A percentile compares a stretch with the other conserved stretches of the same genome.
Conservation (phyloP, 768 basidiomycete genomes). For the Naganishia randhawae region DNA sequence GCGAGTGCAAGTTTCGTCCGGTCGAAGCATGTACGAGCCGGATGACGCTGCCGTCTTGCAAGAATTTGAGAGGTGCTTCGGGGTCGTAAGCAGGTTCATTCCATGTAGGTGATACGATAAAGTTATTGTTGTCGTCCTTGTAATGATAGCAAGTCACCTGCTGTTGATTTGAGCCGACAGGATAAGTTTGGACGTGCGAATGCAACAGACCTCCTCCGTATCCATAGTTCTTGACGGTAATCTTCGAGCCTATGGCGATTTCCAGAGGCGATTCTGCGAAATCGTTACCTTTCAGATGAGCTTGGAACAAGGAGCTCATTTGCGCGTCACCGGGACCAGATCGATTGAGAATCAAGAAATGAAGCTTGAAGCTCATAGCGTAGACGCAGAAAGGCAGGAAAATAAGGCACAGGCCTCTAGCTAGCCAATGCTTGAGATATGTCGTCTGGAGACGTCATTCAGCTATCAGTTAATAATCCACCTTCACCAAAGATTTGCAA, state of each 20-base stretch:
- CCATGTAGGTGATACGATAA: constrained; percentile 77
- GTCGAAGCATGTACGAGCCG: constrained; percentile 79
- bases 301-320: constrained; percentile 98
- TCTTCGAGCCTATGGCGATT: constrained; percentile 78
- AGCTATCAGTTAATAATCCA: not conserved
- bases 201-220: constrained; percentile 96
- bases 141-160: constrained; percentile 99
- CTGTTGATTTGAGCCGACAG: constrained; percentile 85
- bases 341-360: constrained; percentile 89
- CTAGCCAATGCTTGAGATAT: constrained; percentile 85
- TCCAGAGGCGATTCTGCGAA: constrained; percentile 89
- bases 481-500: constrained; percentile 25
- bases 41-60: constrained; percentile 71
- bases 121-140: constrained; percentile 97
- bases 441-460: constrained; percentile 59
- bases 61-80: constrained; percentile 58
- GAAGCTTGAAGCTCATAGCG: constrained; percentile 89
- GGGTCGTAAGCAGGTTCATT: constrained; percentile 67
- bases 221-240: constrained; percentile 95
- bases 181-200: constrained; percentile 93
- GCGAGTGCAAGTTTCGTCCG: constrained; percentile 86
- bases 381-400: constrained; percentile 86
- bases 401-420: constrained; percentile 79
- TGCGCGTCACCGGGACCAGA: constrained; percentile 95
- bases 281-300: constrained; percentile 89